Base-by-base conservation (phyloP, 208 protist species). In the Acanthamoeba sp. region DNA sequence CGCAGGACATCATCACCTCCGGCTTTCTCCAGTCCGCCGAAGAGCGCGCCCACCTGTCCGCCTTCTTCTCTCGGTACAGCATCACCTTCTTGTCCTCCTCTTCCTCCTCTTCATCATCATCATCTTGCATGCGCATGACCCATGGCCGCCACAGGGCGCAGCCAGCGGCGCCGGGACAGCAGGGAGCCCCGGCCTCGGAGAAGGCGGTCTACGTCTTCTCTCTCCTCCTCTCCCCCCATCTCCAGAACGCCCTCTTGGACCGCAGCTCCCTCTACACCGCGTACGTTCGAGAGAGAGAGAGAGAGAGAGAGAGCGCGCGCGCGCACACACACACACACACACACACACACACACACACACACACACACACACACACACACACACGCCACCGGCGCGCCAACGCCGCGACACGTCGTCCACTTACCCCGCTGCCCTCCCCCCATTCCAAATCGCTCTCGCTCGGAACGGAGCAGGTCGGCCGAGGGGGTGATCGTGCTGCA, bases 141-240 rank as follows among this genome's bases (percentile, higher is more conserved):
- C n/a, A n/a, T n/a, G n/a, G n/a, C n/a, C n/a, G n/a, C n/a, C 55
- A 1, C n/a, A 62, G 40, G n/a, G 1, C 45, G 32, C 80, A 88
- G 80, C 48, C 80, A n/a, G 48, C 48, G 7, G 40, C 36, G 20
- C 32, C 20, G 40, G 32, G 3, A 24, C 9, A 24, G 20, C n/a
- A n/a, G n/a, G n/a, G n/a, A n/a, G 29, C 29, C 38, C 38, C 29
- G 71, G 36, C 27, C n/a, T 45, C 71, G 32, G 5, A 27, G 71
- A 80, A 27, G 20, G 40, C 73, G 48, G 85, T 91, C 38, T 91
- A 91, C 40, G 36, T 91, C 0, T 73, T 91, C 38, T 91, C 85
- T 7, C 59, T 91, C n/a, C 38, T 91, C 14, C 27, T 52, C 0
- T 32, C 78, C 9, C 45, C 32, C 16, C 55, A 91, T 36, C 38